Conservation (phyloP, 805 yeast species). For the Teunomyces barrocoloradensis region DNA sequence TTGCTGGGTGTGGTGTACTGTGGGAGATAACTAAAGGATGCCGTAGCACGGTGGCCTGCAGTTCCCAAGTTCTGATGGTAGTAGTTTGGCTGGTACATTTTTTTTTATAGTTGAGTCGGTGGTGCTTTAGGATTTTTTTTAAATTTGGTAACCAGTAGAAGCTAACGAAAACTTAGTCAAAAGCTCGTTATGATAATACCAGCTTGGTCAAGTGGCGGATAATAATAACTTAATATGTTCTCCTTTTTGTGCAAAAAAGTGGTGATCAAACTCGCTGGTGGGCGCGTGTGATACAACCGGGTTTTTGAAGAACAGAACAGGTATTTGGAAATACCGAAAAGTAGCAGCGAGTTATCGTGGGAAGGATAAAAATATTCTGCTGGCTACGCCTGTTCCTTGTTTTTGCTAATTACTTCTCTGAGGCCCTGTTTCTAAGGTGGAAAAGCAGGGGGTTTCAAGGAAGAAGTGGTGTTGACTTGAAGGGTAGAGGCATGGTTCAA, state of each 20-base stretch:
- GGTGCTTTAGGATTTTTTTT: not conserved
- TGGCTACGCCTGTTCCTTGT: constrained; percentile 1
- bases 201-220: constrained; percentile 1
- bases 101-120: no score
- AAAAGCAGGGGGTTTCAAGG: constrained; percentile 1
- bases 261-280: not conserved
- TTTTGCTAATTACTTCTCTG: not conserved
- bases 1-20: constrained; percentile 15
- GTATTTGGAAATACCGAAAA: not conserved
- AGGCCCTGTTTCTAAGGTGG: not conserved
- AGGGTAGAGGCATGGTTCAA: not conserved
- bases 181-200: constrained; percentile 28
- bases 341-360: constrained; percentile 1
- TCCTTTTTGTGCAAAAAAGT: not conserved
- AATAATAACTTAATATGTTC: constrained; percentile 4
- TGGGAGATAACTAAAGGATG: constrained; percentile 25
- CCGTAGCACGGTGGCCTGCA: constrained; percentile 36
- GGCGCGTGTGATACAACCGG: constrained; percentile 1
- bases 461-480: constrained; percentile 2
- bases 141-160: not conserved
- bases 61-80: constrained; percentile 31
- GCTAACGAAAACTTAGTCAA: constrained; percentile 37
- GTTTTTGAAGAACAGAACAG: constrained; percentile 1
- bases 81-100: constrained; percentile 16
- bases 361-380: not conserved